A percentile compares a stretch with the other conserved stretches of the same genome.
Evolutionary conservation across 2,329 filamentous ascomycete species (phyloP).

Genomic region (Epichloe elymi): DNA sequence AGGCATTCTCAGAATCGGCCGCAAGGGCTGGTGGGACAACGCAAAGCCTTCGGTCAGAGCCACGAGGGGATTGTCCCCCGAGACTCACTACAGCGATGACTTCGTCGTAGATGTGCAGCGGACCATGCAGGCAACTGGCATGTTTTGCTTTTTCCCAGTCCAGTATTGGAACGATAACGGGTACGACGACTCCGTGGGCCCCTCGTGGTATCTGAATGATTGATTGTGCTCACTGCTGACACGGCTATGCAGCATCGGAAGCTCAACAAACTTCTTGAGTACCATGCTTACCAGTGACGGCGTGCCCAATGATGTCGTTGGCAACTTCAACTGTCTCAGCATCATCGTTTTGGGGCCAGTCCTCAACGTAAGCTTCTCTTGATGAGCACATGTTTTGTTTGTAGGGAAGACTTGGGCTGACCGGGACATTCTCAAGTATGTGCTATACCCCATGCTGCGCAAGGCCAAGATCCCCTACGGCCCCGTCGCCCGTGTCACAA

Average conservation of each 20-base stretch:
- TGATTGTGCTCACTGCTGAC: not conserved
- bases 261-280: conserved; percentile 21
- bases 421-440: conserved; percentile 6
- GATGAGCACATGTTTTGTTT: not conserved
- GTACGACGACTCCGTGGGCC: not conserved
- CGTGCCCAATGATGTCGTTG: conserved; percentile 47
- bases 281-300: conserved; percentile 33
- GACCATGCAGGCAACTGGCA: conserved; percentile 27
- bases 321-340: conserved; percentile 44
- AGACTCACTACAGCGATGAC: conserved; percentile 46
- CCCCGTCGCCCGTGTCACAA: conserved; percentile 42
- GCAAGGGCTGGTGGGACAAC: conserved; percentile 43
- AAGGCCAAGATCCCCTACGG: conserved; percentile 39
- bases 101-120: conserved; percentile 54
- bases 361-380: conserved; percentile 10
- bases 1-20: conserved; percentile 38
- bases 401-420: not conserved
- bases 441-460: conserved; percentile 43
- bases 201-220: too few relatives aligned
- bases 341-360: conserved; percentile 35
- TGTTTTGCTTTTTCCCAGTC: conserved; percentile 29
- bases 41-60: conserved; percentile 40
- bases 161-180: conserved; percentile 27
- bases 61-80: conserved; percentile 28
- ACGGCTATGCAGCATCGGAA: conserved; percentile 17